phyloP scores from a whole-genome alignment of 805 yeast genomes.

The Tetrapisispora phaffii region DNA sequence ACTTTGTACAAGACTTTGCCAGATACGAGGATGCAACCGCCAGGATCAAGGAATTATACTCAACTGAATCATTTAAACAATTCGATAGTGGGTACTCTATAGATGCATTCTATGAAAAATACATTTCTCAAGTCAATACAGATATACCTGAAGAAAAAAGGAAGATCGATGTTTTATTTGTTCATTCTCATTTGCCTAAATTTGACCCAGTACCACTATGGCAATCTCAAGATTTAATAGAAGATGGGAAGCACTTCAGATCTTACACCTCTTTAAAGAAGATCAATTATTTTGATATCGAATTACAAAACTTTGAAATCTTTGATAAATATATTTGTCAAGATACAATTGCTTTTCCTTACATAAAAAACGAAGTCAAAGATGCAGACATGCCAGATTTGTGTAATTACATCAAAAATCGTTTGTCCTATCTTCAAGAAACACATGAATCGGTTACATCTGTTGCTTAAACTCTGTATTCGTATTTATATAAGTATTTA shows the following conservation, averaged over 20 bases:
- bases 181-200: slow-evolving; percentile 35
- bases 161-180: slow-evolving; percentile 26
- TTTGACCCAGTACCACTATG: slow-evolving; percentile 28
- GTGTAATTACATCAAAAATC: slow-evolving; percentile 18
- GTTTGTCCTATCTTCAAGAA: slow-evolving; percentile 12
- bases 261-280: slow-evolving; percentile 11
- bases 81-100: slow-evolving; percentile 7
- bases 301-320: slow-evolving; percentile 9
- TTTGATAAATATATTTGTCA: slow-evolving; percentile 4
- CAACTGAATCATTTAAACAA: slow-evolving; percentile 3
- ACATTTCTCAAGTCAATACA: slow-evolving; percentile 6
- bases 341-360: slow-evolving; percentile 11
- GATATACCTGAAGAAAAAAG: slow-evolving; percentile 1
- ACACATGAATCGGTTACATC: slow-evolving; percentile 12
- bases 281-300: slow-evolving; percentile 20
- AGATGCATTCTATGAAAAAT: slow-evolving; percentile 6
- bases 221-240: slow-evolving; percentile 11
- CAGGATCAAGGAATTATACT: not conserved
- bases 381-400: slow-evolving; percentile 9
- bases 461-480: not conserved
- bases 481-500: not conserved
- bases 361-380: slow-evolving; percentile 10
- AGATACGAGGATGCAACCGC: slow-evolving; percentile 11
- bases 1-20: slow-evolving; percentile 52
- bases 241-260: slow-evolving; percentile 14